Evolutionary conservation across 371 early-diverging fungal genomes (phyloP), one percentile per base, ranked within the genome.

Genomic region (Mortierella sp.): DNA sequence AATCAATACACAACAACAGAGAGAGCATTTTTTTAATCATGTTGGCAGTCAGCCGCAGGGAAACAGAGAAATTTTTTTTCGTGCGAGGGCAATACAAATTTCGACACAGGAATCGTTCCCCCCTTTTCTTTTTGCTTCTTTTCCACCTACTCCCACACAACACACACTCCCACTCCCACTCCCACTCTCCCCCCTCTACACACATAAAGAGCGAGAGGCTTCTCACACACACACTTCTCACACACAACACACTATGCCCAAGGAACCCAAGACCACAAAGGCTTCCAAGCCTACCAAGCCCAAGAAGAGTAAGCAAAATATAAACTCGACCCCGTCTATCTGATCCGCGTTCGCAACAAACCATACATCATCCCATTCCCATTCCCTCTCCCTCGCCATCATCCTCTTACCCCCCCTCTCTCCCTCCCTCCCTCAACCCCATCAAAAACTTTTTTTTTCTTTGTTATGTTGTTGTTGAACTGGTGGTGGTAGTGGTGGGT

Each of bases 241-340:
- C 45, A 48, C 55, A 68, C 39, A 34, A 52, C 11, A 58, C 53
- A 53, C 53, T 64, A 72, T 77, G 73, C 64, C 78, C 72, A 72
- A 72, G 73, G 69, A 63, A 43, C 53, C 19, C 26, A 72, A 68
- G 68, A 65, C 43, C 61, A 19, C 58, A 58, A 71, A 77, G 68
- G 68, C 61, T 63, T 43, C 64, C 72, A 77, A 77, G 78, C 71
- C 71, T 29, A 50, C 22, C 50, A 68, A 68, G 69, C 78, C 44
- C 63, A 77, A 77, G 78, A 77, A 69, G 67, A 72, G 78, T 77
- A 77, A 68, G 77, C 67, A 48, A 16, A 61, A 11, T 26, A 31
- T 34, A 13, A 13, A n/a, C 58, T 34, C 24, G 26, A 11, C 26
- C 43, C 39, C 34, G 44, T 48, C 72, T 43, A 4, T 65, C 29